These are phyloP conservation scores for Lasiodiplodia gonubiensis DNA, from an alignment of 2,329 filamentous ascomycete genomes.

Conservation along the genomic window DNA sequence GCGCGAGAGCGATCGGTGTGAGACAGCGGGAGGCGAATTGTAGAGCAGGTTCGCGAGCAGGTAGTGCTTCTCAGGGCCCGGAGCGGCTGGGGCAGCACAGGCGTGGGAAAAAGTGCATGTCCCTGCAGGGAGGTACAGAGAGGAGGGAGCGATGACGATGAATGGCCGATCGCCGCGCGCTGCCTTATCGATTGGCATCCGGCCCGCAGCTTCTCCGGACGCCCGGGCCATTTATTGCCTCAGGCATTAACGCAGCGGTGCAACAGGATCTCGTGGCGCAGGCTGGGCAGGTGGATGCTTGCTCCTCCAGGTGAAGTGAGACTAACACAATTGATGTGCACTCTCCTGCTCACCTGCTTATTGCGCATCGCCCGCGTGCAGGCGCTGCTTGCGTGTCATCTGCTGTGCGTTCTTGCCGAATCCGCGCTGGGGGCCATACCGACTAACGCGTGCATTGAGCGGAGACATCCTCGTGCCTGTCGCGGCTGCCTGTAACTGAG, in stretches of 20 bases:
- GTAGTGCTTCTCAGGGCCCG: not conserved
- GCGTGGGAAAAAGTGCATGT: constrained; percentile 16
- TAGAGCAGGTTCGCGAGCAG: not conserved
- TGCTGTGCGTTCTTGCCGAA: constrained; percentile 1
- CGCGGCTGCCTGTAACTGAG: not conserved
- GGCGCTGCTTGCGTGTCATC: not conserved
- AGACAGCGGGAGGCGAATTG: not conserved
- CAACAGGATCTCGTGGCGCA: not conserved
- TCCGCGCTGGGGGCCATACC: not conserved
- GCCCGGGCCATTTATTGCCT: not conserved
- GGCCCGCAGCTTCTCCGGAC: constrained; percentile 8
- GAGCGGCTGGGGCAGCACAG: not conserved
- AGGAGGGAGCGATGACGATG: constrained; percentile 16
- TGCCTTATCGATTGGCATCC: constrained; percentile 15
- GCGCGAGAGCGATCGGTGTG: not conserved
- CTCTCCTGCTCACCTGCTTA: not conserved
- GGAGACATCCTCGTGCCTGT: not conserved
- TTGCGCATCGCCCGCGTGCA: not conserved
- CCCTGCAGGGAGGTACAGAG: constrained; percentile 18
- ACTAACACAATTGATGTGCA: constrained; percentile 14
- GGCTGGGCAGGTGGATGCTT: constrained; percentile 11
- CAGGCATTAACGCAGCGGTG: not conserved
- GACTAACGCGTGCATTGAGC: constrained; percentile 1
- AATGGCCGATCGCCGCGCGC: constrained; percentile 6
- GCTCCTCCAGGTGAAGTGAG: constrained; percentile 14